Base-by-base conservation (phyloP, 192 early-diverging fungal genomes). In the Geranomyces michiganensis region DNA sequence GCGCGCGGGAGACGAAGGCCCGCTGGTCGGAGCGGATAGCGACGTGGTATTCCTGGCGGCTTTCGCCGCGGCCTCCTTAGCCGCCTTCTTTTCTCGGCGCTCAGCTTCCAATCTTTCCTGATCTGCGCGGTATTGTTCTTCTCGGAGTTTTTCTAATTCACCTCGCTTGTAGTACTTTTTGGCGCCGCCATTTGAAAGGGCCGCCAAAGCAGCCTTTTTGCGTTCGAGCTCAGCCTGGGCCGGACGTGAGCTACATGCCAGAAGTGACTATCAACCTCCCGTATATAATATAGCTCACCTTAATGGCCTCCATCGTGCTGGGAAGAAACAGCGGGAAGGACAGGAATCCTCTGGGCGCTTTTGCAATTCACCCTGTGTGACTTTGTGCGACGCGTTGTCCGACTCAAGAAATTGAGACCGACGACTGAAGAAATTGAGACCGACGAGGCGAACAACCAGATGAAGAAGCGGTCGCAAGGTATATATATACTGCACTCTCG, bases 121-220 rank as follows among this genome's bases (percentile, higher is more conserved):
- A 49, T 87, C 80, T 30, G 68, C 73, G 4, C 74, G 65, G 74
- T 92, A 90, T 71, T 87, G 76, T 61, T 87, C 60, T 55, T 86
- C 84, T 14, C 86, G 79, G 53, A 84, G 78, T 62, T 78, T 77
- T 53, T 95, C 90, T 24, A 94, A 74, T 74, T 96, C 94, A 31
- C 87, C 91, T 19, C 92, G 84, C 70, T 90, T 89, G 27, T 95
- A 72, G 79, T 95, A 97, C 76, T 94, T 95, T 75, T 87, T 93
- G 5, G 21, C 58, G 17, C 21, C 27, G 22, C 65, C 58, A 4
- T 13, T 29, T 29, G 32, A 8, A 2, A 72, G 65, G 1, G 77
- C 45, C 6, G 76, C 86, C 2, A 89, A 30, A 21, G 74, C 73
- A 61, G 91, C 91, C 19, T 92, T 87, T 75, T 96, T 94, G 74